Evolutionary conservation across 2,329 filamentous ascomycete species (phyloP), one percentile per base, ranked within the genome.

Genomic region (Pseudocercospora fijiensis): DNA sequence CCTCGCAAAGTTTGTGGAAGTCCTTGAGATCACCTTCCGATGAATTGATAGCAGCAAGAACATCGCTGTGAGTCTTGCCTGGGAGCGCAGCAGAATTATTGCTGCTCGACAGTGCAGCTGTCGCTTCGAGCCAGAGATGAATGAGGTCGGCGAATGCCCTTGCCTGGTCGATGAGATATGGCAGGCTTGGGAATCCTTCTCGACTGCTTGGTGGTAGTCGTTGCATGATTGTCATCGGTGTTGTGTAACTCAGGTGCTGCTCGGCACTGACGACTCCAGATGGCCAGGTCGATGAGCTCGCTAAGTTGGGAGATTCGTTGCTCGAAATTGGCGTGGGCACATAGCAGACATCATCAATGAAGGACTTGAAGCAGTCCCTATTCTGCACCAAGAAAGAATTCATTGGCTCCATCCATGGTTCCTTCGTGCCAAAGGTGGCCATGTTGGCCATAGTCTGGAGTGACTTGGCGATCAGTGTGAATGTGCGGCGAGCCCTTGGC

Each of bases 331-430:
- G 89, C 2, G 88, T 85, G 1, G 91, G 88, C 59, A 97, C 91
- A 8, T 89, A 86, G 79, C 94, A 97, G 53, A 97, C 86, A 28
- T 87, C 84, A 74, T 98, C 93, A 65, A 97, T 89, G 71, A 93
- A 97, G 53, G 88, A 85, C 75, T 93, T 96, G 77, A 97, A 92
- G 43, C 90, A 86, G 70, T 89, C 84, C 20, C 92, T 86, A 72
- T 96, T 89, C 1, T 86, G 82, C 8, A 83, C 84, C 53, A 98
- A 80, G 71, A 97, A 97, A 49, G 85, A 86, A 74, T 97, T 98
- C 94, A 98, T 98, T 0, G 92, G 92, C 78, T 96, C 93, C 93
- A 98, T 97, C 92, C 92, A 98, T n/a, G 90, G 88, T 77, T 98
- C 94, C 75, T 96, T 96, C 74, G 90, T 93, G 45, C 94, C 94